Evolutionary conservation across 139 green algal species (phyloP), one percentile per base, ranked within the genome.

Genomic region (Diplosphaera chodatii): DNA sequence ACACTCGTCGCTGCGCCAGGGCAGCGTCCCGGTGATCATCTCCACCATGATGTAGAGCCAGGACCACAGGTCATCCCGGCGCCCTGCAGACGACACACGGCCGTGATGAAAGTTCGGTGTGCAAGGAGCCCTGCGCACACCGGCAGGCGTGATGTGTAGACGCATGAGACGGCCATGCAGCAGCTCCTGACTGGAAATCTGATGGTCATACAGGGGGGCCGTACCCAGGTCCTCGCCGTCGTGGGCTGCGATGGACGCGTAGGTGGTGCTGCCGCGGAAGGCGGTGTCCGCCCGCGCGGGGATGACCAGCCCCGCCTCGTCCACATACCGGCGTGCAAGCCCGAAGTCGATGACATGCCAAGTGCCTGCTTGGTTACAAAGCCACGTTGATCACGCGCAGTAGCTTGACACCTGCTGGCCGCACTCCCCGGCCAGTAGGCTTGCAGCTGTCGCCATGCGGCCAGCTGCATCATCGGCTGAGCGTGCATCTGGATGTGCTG

Each of bases 31-130:
- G 16, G 78, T 73, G 25, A 91, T 10, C 41, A 95, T 78, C 81
- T 97, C 92, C 8, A 90, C 82, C 68, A 97, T 40, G 56, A 91
- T 87, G 71, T 96, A 97, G 1, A 96, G 72, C 86, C 94, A 92
- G 59, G 72, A 85, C 92, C 92, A 97, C 48, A 97, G 71, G 83
- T 97, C 92, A 70, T 97, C 92, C 16, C 90, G 31, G 23, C 90
- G 79, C 28, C 87, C 70, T 76, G 64, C 67, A 40, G 27, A 68
- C 13, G n/a, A n/a, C n/a, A n/a, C n/a, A n/a, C n/a, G n/a, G n/a
- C n/a, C n/a, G n/a, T n/a, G n/a, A n/a, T n/a, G n/a, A n/a, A n/a
- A n/a, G n/a, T n/a, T n/a, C n/a, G n/a, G n/a, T n/a, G n/a, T n/a
- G n/a, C n/a, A n/a, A n/a, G n/a, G n/a, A n/a, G n/a, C n/a, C n/a